Base-by-base conservation (phyloP, 352 stramenopile species). In the Phytophthora idaei region DNA sequence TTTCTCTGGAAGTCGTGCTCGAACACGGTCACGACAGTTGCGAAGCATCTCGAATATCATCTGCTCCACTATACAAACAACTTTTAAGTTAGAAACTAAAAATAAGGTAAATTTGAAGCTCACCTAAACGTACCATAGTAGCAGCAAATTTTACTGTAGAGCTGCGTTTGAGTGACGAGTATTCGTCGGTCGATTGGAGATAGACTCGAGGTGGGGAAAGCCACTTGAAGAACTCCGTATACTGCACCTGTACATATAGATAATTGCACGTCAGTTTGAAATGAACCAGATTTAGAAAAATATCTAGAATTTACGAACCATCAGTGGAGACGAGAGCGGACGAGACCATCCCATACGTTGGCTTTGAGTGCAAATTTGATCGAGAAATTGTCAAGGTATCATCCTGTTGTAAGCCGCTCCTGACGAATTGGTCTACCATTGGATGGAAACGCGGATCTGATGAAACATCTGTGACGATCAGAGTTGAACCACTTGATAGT, bases 11-110 rank as follows among this genome's bases (percentile, higher is more conserved):
- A 68, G 53, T 10, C 80, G 76, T 12, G 75, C 74, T 7, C 73
- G 73, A 15, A 87, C 58, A 21, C 76, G 73, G 36, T 91, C 84
- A 4, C 75, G 70, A 47, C 73, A 81, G 54, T 87, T 78, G 9
- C 80, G 78, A 39, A 89, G 64, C 71, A 91, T 81, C 27, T 89
- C 81, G 41, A 82, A 72, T 1, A 93, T 32, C 11, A 90, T 64
- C 42, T 90, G 81, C 55, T 91, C 82, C 27, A 91, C 84, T 93
- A 29, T 21, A 15, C 39, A 57, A 41, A 69, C n/a, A 28, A n/a
- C 12, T 9, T 28, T 28, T 31, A 44, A 27, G 31, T 10, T 9
- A 21, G 21, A 21, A 21, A 21, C 1, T 21, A 21, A 21, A 21
- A 21, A 21, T 21, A 15, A 3, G 12, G 5, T 17, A 0, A 31